Conservation (phyloP, 768 basidiomycete genomes). For the Pleurotus sapidus region DNA sequence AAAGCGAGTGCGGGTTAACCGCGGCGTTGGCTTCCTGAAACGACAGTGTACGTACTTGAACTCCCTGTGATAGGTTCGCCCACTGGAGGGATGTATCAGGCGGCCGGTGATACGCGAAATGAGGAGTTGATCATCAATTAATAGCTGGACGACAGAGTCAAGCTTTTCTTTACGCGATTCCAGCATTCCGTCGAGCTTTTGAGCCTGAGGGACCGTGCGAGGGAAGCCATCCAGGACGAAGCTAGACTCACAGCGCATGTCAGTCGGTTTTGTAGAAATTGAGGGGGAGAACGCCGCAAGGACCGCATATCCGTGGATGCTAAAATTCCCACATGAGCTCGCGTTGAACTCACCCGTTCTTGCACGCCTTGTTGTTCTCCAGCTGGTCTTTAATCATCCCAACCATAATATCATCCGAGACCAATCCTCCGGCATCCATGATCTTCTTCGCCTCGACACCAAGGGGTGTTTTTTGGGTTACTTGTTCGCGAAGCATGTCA, state of each 20-base stretch:
- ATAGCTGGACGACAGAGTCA: conserved; percentile 88
- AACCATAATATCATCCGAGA: conserved; percentile 96
- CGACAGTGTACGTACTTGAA: conserved; percentile 70
- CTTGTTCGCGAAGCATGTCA: conserved; percentile 97
- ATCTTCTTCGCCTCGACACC: conserved; percentile 95
- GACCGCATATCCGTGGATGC: not conserved
- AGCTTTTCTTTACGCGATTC: conserved; percentile 78
- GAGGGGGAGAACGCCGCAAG: not conserved
- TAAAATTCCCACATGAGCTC: not conserved
- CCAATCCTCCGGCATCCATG: conserved; percentile 95
- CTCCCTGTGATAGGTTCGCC: conserved; percentile 92
- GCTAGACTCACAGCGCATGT: conserved; percentile 34
- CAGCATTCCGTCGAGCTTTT: conserved; percentile 95
- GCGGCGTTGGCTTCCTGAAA: not conserved
- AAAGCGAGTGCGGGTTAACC: not conserved
- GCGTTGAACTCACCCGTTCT: conserved; percentile 76
- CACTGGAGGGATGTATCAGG: conserved; percentile 85
- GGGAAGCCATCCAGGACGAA: conserved; percentile 99
- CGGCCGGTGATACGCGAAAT: conserved; percentile 98
- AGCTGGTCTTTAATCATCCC: conserved; percentile 96
- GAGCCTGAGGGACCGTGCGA: conserved; percentile 92
- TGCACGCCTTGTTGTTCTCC: conserved; percentile 88
- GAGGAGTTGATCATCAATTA: conserved; percentile 91
- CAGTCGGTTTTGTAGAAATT: not conserved
- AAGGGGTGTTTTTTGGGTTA: conserved; percentile 79